phyloP scores from a whole-genome alignment of 768 basidiomycete species.

The Pleurotus giganteus region DNA sequence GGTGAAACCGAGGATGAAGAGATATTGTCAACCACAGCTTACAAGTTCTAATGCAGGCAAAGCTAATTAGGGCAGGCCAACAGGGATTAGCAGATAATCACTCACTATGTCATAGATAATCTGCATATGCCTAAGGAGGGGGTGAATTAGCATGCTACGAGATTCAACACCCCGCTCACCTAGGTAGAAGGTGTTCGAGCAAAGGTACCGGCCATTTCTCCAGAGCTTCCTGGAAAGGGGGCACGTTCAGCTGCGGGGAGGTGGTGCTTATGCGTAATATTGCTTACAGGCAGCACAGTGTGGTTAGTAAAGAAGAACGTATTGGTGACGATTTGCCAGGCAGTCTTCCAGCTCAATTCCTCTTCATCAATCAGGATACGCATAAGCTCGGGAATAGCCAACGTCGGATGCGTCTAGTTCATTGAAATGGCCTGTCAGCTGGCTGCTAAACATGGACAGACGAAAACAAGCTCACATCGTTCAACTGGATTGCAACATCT shows the following conservation, averaged over 20 bases:
- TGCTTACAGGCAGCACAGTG: slow-evolving; percentile 81
- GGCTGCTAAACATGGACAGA: background rate
- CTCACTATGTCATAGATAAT: slow-evolving; percentile 89
- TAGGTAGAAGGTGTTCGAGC: slow-evolving; percentile 80
- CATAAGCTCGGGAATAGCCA: slow-evolving; percentile 95
- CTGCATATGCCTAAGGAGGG: slow-evolving; percentile 68
- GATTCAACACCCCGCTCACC: slow-evolving; percentile 33
- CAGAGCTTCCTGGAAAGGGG: slow-evolving; percentile 60
- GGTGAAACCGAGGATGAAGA: background rate
- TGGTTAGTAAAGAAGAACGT: slow-evolving; percentile 98
- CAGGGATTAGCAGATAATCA: slow-evolving; percentile 13
- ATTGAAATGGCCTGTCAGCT: background rate
- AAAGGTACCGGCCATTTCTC: slow-evolving; percentile 94
- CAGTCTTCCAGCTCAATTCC: slow-evolving; percentile 75
- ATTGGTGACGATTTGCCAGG: slow-evolving; percentile 87
- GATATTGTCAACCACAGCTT: slow-evolving; percentile 16
- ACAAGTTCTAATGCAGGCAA: slow-evolving; percentile 45
- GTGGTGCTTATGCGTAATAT: background rate
- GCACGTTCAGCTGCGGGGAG: background rate
- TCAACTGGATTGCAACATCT: slow-evolving; percentile 94
- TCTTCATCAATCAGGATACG: slow-evolving; percentile 91
- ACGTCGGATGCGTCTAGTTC: slow-evolving; percentile 84
- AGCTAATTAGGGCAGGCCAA: background rate
- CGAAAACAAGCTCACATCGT: slow-evolving; percentile 58
- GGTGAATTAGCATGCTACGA: background rate